Percentiles rank a stretch among this genome's conserved stretches.
These are phyloP conservation scores for Posidonia oceanica DNA, from an alignment of 116 monocot species.

Conservation along the genomic window DNA sequence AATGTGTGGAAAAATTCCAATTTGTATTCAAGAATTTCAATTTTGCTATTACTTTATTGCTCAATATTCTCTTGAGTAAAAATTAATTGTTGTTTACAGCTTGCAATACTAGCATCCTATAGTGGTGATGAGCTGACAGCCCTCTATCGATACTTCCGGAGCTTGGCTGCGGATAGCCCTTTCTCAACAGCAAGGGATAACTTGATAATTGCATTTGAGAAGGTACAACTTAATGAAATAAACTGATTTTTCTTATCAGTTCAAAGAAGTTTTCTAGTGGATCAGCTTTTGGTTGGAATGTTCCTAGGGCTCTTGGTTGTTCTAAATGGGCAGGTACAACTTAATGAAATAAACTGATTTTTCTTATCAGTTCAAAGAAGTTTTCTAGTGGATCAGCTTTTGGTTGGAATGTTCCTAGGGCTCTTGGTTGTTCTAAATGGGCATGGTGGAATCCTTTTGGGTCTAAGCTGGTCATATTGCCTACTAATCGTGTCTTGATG, in stretches of 20 bases:
- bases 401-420: neutral
- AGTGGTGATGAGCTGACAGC: conserved; percentile 64
- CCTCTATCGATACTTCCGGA: conserved; percentile 86
- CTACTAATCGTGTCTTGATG: no score
- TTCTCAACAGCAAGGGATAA: conserved; percentile 93
- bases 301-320: neutral
- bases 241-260: neutral
- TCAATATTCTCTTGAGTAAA: neutral
- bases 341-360: neutral
- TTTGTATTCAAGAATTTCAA: neutral
- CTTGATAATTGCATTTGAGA: conserved; percentile 93
- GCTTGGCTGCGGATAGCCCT: conserved; percentile 85
- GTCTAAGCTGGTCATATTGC: no score
- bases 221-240: conserved; percentile 35
- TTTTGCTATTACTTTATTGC: neutral
- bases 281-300: neutral
- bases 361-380: neutral
- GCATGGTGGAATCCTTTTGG: neutral
- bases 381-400: no score
- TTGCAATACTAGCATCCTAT: conserved; percentile 90
- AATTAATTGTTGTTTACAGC: conserved; percentile 33
- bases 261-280: no score
- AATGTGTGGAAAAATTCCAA: neutral
- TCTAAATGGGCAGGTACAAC: no score
- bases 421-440: no score